Base-by-base conservation (phyloP, 164 flowering plant genomes). In the Protea cynaroides region DNA sequence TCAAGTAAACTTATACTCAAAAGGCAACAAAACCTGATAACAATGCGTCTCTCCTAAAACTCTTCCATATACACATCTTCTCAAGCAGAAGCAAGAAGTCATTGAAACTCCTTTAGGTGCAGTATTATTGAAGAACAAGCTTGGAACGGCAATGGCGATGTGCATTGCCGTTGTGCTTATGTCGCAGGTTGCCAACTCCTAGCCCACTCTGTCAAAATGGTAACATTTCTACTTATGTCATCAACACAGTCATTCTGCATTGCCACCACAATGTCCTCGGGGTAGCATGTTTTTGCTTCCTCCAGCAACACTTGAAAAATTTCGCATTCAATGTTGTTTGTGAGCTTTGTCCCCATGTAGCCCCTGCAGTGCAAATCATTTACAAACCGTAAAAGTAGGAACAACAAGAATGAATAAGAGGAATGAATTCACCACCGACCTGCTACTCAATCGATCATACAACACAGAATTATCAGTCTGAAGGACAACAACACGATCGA, bases 401-500 rank as follows among this genome's bases (percentile, higher is more conserved):
- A 50, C 21, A 11, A 18, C 46, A 52, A 22, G 12, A 56, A 37
- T 57, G 29, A 50, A 44, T 19, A 58, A 36, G 38, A 25, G 9
- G 22, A 25, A 34, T 8, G 29, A 44, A 53, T 3, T 0, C 24
- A 21, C 14, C 21, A 2, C 56, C 13, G 66, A 94, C 99, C 99
- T 91, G 70, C 64, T 82, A 14, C 71, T 74, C 71, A 94, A 73
- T 6, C 97, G 85, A 71, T 94, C 97, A 71, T 83, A 94, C 73
- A 91, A 65, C 38, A 89, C 73, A 6, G 99, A 51, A 67, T 87
- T 94, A 37, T 88, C 86, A 0, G 97, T 86, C 71, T 89, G 99
- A 74, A 94, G 99, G 57, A 94, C 97, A 50, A 85, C 94, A 15
- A 94, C 96, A 38, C 76, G 79, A 66, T 94, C 96, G 68, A 94